phyloP scores from a whole-genome alignment of 768 basidiomycete genomes.

The Rhizopogon roseolus region DNA sequence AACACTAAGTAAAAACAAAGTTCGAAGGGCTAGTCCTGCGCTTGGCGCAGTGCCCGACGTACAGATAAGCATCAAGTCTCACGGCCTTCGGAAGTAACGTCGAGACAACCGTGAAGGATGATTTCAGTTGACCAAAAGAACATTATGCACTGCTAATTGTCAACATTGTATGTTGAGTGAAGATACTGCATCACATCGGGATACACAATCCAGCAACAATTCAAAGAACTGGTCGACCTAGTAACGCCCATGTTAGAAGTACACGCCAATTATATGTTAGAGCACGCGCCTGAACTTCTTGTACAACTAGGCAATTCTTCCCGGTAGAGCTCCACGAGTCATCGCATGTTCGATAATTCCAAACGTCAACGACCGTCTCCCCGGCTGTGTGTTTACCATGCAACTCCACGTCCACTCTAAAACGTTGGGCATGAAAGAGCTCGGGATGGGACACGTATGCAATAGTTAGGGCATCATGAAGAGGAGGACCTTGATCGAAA shows the following conservation, averaged over 20 bases:
- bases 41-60: neutral
- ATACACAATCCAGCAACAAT: slow-evolving; percentile 56
- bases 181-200: slow-evolving; percentile 52
- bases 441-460: slow-evolving; percentile 70
- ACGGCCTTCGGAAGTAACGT: neutral
- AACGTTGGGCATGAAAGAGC: slow-evolving; percentile 57
- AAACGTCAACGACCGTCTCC: slow-evolving; percentile 79
- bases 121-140: neutral
- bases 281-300: slow-evolving; percentile 54
- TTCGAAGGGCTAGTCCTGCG: too few relatives aligned
- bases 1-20: neutral
- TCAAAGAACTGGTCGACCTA: slow-evolving; percentile 66
- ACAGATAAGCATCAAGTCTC: too few relatives aligned
- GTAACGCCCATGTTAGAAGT: neutral
- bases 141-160: neutral
- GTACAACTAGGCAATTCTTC: slow-evolving; percentile 72
- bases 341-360: slow-evolving; percentile 55
- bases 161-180: slow-evolving; percentile 44
- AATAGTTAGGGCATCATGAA: slow-evolving; percentile 83
- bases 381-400: slow-evolving; percentile 61
- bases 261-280: neutral
- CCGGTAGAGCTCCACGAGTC: slow-evolving; percentile 68
- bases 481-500: slow-evolving; percentile 82
- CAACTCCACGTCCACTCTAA: slow-evolving; percentile 81
- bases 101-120: neutral